phyloP scores from a whole-genome alignment of 2,329 filamentous ascomycete species.

The Calonectria hawksworthii region DNA sequence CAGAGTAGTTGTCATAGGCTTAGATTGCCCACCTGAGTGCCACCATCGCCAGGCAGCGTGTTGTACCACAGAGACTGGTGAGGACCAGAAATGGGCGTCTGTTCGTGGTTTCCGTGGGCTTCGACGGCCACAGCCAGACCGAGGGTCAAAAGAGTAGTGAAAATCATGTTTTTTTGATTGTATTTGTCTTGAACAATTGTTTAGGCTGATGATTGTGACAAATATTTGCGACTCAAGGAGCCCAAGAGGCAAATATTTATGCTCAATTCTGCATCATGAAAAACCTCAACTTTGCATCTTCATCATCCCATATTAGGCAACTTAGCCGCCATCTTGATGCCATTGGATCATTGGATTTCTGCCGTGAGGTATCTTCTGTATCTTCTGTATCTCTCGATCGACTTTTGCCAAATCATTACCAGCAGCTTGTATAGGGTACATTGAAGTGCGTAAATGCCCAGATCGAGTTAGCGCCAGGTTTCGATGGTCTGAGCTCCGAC shows the following conservation, averaged over 20 bases:
- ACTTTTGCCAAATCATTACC: constrained; percentile 1
- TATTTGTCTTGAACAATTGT: background rate
- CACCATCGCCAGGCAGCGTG: constrained; percentile 84
- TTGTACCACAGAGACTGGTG: constrained; percentile 87
- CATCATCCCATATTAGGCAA: background rate
- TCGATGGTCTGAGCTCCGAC: background rate
- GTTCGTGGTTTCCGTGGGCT: constrained; percentile 73
- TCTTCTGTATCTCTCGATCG: background rate
- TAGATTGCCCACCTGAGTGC: constrained; percentile 73
- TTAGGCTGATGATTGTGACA: background rate
- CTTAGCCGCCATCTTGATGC: background rate
- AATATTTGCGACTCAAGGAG: background rate
- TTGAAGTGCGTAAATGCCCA: constrained; percentile 37
- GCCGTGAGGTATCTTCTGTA: background rate
- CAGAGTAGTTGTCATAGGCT: background rate
- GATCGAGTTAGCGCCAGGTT: constrained; percentile 29
- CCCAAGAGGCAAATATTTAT: constrained; percentile 16
- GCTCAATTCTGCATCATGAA: background rate
- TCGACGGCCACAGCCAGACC: constrained; percentile 61
- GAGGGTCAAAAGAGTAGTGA: constrained; percentile 49
- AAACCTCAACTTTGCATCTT: background rate
- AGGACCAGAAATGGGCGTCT: constrained; percentile 76
- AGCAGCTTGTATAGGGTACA: background rate
- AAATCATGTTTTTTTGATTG: constrained; percentile 46
- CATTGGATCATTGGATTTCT: background rate